Conservation (phyloP, 495 filamentous ascomycete genomes). For the Talaromyces proteolyticus region DNA sequence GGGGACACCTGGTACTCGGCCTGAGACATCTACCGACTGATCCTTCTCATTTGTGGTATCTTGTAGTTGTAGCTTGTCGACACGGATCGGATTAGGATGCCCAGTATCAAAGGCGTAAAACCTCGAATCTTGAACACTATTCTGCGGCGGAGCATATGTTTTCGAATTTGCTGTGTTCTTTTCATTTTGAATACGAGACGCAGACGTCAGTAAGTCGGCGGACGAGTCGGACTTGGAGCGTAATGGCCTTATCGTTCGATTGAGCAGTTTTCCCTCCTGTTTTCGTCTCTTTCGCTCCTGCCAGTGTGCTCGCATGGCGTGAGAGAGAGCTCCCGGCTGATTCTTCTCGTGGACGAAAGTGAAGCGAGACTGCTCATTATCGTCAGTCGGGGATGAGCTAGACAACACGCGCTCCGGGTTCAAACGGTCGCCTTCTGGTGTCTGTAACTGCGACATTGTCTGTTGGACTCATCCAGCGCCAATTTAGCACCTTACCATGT, state of each 20-base stretch:
- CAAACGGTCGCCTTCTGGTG: background rate
- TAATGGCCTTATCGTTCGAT: constrained; percentile 4
- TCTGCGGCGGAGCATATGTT: background rate
- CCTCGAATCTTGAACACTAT: background rate
- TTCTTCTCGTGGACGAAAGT: constrained; percentile 14
- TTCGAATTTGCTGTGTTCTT: background rate
- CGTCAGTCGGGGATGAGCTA: background rate
- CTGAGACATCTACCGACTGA: background rate
- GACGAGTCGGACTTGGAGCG: constrained; percentile 1
- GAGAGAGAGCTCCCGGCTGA: constrained; percentile 16
- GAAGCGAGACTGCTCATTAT: constrained; percentile 10
- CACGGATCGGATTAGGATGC: background rate
- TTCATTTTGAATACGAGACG: background rate
- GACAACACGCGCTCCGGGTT: background rate
- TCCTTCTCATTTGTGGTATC: background rate
- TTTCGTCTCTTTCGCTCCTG: constrained; percentile 13
- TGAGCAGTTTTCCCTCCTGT: constrained; percentile 8
- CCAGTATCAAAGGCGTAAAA: background rate
- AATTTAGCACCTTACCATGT: too few species aligned
- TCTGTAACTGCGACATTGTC: too few species aligned
- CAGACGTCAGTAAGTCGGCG: background rate
- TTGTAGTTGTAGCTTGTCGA: background rate
- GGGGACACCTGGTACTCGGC: background rate
- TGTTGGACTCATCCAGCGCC: too few species aligned
- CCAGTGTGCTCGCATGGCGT: constrained; percentile 24